Evolutionary conservation across 75 land plant species (phyloP).

Genomic region (Selaginella tamariscina): DNA sequence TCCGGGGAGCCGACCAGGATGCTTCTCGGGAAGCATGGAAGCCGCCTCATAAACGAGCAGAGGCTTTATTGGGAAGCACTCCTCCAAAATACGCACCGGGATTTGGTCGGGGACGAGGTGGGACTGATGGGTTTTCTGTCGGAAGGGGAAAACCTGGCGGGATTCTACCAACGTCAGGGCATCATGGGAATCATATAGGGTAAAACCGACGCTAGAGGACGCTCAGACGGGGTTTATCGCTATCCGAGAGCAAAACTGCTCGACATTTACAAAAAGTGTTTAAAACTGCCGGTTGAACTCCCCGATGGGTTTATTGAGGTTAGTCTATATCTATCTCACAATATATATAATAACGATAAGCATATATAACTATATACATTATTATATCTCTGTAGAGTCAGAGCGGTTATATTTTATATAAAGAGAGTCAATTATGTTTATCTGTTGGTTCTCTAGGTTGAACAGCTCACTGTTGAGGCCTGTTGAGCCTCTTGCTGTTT

Average conservation of each 20-base stretch:
- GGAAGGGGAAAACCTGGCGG: constrained; percentile 48
- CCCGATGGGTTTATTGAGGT: constrained; percentile 50
- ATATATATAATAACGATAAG: too few species aligned
- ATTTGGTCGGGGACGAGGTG: constrained; percentile 37
- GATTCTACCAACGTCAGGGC: constrained; percentile 14
- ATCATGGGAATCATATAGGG: constrained; percentile 18
- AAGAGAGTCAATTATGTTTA: too few species aligned
- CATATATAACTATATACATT: too few species aligned
- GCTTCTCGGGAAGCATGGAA: background rate
- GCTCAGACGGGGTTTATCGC: constrained; percentile 25
- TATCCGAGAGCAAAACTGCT: constrained; percentile 75
- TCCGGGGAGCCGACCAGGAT: background rate
- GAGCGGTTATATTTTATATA: too few species aligned
- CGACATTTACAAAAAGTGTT: constrained; percentile 45
- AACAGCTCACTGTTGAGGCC: constrained; percentile 34
- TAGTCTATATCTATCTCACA: too few species aligned
- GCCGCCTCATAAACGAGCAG: constrained; percentile 29
- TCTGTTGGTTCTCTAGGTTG: too few species aligned
- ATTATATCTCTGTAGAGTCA: too few species aligned
- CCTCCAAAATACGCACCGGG: constrained; percentile 54
- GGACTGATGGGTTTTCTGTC: constrained; percentile 50
- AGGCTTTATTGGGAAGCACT: constrained; percentile 32
- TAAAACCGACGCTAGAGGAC: constrained; percentile 30
- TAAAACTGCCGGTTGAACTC: constrained; percentile 13
- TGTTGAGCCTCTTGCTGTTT: constrained; percentile 75